These are phyloP conservation scores for Ricinus communis DNA, from an alignment of 345 rosid genomes.

Conservation along the genomic window DNA sequence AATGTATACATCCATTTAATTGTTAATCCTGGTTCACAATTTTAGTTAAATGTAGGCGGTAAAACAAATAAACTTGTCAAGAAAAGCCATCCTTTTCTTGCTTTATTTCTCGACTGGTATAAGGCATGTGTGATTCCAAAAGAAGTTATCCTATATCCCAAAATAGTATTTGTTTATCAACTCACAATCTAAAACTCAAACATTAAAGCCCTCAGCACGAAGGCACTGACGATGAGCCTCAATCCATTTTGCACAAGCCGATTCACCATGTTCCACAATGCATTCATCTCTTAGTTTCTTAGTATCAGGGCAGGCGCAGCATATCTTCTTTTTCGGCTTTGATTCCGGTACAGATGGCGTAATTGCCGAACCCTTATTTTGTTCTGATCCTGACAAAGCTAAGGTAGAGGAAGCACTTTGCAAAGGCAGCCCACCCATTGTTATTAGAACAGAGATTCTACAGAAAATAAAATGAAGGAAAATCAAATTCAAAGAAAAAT, in stretches of 20 bases:
- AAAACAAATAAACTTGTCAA: not conserved
- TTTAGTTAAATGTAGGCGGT: no score
- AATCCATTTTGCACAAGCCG: conserved; percentile 85
- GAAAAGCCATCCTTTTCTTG: not conserved
- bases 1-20: not conserved
- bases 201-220: conserved; percentile 83
- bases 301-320: conserved; percentile 93
- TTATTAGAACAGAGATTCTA: not conserved
- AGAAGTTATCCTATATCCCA: conserved; percentile 15
- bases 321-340: conserved; percentile 86
- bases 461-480: not conserved
- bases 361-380: conserved; percentile 35
- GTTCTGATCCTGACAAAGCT: conserved; percentile 40
- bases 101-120: conserved; percentile 26
- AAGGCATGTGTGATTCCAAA: conserved; percentile 15
- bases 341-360: conserved; percentile 32
- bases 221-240: conserved; percentile 91
- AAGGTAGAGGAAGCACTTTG: conserved; percentile 44
- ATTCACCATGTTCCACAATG: conserved; percentile 81
- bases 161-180: conserved; percentile 25
- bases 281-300: conserved; percentile 91
- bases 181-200: conserved; percentile 41
- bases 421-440: conserved; percentile 56
- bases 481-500: conserved; percentile 8
- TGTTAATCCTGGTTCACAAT: no score